Evolutionary conservation across 1,284 basidiomycete species (phyloP).

Genomic region (Moniliella sp.): DNA sequence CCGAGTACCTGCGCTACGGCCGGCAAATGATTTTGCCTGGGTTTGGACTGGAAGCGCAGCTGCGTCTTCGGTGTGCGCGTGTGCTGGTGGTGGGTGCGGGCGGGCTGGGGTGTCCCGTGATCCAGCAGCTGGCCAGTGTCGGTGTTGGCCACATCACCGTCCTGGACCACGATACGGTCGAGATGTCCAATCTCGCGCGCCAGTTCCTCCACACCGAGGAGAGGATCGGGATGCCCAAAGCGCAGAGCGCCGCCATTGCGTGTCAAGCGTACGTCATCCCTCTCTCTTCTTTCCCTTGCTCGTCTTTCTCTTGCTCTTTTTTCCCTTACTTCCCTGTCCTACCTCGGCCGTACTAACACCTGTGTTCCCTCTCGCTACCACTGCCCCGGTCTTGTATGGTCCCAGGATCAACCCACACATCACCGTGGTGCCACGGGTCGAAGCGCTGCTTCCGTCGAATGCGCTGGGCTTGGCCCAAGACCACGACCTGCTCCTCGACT

Average conservation of each 20-base stretch:
- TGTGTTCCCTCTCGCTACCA: not conserved
- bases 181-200: conserved; percentile 74
- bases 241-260: no score
- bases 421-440: conserved; percentile 6
- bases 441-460: conserved; percentile 10
- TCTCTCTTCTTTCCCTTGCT: conserved; percentile 1
- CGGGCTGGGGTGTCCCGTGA: conserved; percentile 78
- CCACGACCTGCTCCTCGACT: conserved; percentile 61
- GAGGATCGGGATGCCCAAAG: conserved; percentile 42
- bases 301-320: not conserved
- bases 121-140: conserved; percentile 76
- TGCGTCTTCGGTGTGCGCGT: conserved; percentile 52
- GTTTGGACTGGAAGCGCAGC: conserved; percentile 57
- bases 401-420: conserved; percentile 25
- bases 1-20: conserved; percentile 74
- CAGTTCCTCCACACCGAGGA: conserved; percentile 70
- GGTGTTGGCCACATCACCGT: conserved; percentile 75
- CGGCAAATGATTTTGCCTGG: conserved; percentile 86
- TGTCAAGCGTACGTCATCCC: no score
- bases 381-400: not conserved
- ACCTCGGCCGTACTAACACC: no score
- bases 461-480: conserved; percentile 9
- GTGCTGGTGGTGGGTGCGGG: conserved; percentile 82
- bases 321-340: not conserved
- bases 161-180: conserved; percentile 73